Evolutionary conservation across 495 filamentous ascomycete genomes (phyloP).

Genomic region (Neurospora tetrasperma): DNA sequence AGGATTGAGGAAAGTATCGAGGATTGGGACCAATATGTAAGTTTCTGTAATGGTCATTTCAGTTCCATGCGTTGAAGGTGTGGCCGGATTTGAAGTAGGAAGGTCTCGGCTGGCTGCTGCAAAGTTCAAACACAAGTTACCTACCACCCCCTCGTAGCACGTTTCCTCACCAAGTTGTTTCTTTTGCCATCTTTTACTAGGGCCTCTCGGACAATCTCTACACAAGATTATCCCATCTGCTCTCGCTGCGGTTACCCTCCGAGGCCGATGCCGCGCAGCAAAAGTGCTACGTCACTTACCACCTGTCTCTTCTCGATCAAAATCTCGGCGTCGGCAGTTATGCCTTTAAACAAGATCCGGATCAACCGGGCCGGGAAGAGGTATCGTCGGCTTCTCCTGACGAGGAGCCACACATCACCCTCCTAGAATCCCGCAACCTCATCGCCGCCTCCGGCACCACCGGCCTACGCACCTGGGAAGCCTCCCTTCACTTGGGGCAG

Average conservation of each 20-base stretch:
- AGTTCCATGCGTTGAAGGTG: conserved; percentile 2
- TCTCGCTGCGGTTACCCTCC: conserved; percentile 48
- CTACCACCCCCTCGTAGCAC: neutral
- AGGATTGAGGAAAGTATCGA: conserved; percentile 57
- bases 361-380: neutral
- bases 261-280: conserved; percentile 58
- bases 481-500: conserved; percentile 71
- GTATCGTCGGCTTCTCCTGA: too few species aligned
- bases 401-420: conserved; percentile 29
- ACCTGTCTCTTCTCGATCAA: conserved; percentile 28
- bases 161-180: conserved; percentile 11
- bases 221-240: conserved; percentile 45
- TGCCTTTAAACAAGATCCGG: neutral
- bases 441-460: conserved; percentile 72
- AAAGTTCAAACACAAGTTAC: neutral
- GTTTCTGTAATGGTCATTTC: conserved; percentile 11
- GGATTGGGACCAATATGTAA: conserved; percentile 79
- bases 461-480: conserved; percentile 88
- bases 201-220: conserved; percentile 69
- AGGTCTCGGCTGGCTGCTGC: neutral
- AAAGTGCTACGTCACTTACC: conserved; percentile 67
- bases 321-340: neutral
- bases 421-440: conserved; percentile 63
- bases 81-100: neutral
- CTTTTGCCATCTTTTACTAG: conserved; percentile 29